These are phyloP conservation scores for Ceratocystis eucalypticola DNA, from an alignment of 2,329 filamentous ascomycete genomes.

Conservation along the genomic window DNA sequence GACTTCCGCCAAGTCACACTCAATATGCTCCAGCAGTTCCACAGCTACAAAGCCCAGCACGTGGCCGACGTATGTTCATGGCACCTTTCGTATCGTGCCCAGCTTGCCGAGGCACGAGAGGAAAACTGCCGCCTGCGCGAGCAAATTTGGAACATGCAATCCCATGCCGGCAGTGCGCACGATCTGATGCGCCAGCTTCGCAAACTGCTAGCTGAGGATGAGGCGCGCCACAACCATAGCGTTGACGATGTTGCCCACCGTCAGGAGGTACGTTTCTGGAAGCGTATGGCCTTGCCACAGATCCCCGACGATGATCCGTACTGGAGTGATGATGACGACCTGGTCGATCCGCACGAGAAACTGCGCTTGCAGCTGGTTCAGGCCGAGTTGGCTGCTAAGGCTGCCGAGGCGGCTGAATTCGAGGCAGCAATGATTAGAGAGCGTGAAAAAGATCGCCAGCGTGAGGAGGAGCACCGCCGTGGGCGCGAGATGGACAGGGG, in stretches of 20 bases:
- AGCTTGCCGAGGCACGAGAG: slow-evolving; percentile 50
- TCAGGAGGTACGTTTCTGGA: slow-evolving; percentile 53
- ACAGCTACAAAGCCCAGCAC: slow-evolving; percentile 52
- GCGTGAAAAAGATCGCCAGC: neutral
- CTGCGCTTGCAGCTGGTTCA: slow-evolving; percentile 34
- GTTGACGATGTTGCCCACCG: slow-evolving; percentile 40
- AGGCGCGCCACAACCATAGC: slow-evolving; percentile 38
- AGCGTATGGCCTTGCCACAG: slow-evolving; percentile 50
- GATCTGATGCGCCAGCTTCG: slow-evolving; percentile 44
- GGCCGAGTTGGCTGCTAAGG: slow-evolving; percentile 26
- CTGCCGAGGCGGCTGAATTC: slow-evolving; percentile 26
- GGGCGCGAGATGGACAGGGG: neutral
- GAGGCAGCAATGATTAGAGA: slow-evolving; percentile 25
- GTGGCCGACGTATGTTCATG: slow-evolving; percentile 48
- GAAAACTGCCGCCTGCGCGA: slow-evolving; percentile 50
- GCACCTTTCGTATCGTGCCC: slow-evolving; percentile 52
- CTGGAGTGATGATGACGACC: slow-evolving; percentile 52
- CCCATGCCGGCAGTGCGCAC: slow-evolving; percentile 45
- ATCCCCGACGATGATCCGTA: slow-evolving; percentile 45
- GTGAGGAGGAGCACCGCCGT: neutral
- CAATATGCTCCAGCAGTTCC: slow-evolving; percentile 48
- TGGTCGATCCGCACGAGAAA: slow-evolving; percentile 49
- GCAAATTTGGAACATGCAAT: slow-evolving; percentile 54
- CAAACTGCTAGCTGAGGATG: slow-evolving; percentile 42
- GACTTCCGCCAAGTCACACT: slow-evolving; percentile 45